Percentiles rank a stretch among this genome's conserved stretches.
Evolutionary conservation across 2,329 filamentous ascomycete genomes (phyloP).

Genomic region (Kalaharituber pfeilii): DNA sequence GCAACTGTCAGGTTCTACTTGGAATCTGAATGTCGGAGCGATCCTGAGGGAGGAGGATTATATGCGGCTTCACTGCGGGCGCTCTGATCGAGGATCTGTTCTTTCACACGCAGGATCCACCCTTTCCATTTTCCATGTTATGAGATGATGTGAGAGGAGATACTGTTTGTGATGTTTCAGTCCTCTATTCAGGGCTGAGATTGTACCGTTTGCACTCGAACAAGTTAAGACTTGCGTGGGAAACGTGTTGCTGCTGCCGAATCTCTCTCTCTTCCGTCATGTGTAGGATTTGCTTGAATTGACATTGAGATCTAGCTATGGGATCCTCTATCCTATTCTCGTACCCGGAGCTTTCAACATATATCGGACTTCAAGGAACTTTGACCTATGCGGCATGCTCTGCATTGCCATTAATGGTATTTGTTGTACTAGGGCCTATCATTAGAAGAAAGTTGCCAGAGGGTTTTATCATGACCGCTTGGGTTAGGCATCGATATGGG

Average conservation of each 20-base stretch:
- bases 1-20: background rate
- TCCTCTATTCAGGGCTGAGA: constrained; percentile 56
- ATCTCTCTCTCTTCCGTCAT: constrained; percentile 18
- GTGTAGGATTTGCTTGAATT: constrained; percentile 4
- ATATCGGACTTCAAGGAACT: constrained; percentile 61
- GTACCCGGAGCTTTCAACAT: constrained; percentile 63
- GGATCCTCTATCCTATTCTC: constrained; percentile 70
- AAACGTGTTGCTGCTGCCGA: constrained; percentile 78
- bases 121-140: constrained; percentile 5
- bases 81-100: constrained; percentile 11
- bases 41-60: background rate
- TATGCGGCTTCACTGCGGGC: constrained; percentile 24
- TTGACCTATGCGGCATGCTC: constrained; percentile 59
- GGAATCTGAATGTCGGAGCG: background rate
- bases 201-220: constrained; percentile 91
- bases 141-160: constrained; percentile 17
- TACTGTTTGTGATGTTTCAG: constrained; percentile 22
- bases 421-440: constrained; percentile 56
- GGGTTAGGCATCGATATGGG: constrained; percentile 66
- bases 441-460: constrained; percentile 66
- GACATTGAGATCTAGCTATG: constrained; percentile 42
- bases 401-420: constrained; percentile 53
- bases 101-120: constrained; percentile 36
- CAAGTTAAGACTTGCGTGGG: constrained; percentile 99
- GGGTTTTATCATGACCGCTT: constrained; percentile 70